Base-by-base conservation (phyloP, 768 basidiomycete species). In the Boletus reticuloceps region DNA sequence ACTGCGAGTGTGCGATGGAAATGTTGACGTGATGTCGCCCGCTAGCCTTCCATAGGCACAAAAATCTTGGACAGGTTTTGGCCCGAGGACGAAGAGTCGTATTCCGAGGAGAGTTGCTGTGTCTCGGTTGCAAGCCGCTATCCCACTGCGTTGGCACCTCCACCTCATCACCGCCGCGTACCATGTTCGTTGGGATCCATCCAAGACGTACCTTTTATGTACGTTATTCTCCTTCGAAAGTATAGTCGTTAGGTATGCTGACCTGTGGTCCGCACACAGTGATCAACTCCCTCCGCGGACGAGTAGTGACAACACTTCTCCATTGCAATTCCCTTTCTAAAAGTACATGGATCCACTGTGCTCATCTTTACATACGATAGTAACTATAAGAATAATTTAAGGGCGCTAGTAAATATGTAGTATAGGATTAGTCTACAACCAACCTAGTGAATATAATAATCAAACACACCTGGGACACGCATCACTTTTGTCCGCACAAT, bases 41-140 rank as follows among this genome's bases (percentile, higher is more conserved):
- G 19, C 34, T 38, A 70, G 68, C 68, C 67, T 17, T 47, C 53
- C 8, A 61, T 72, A 51, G 69, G 69, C 22, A 47, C 60, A 2
- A 72, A 66, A 58, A 70, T 70, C 1, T 29, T 66, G 22, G 70
- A 72, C 29, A 56, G 58, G 2, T 70, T 70, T 57, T 72, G 69
- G 68, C 69, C 69, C 51, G 64, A 69, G 54, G 70, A 69, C 29
- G 69, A 69, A 39, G 46, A 51, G 8, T 36, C 32, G 8, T 53
- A 27, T 32, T 48, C 59, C 55, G 64, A 64, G 62, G 68, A 62
- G 57, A 59, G 54, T 58, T 47, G 43, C 57, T 50, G 12, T 20
- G 32, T 29, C 19, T 43, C 56, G 12, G 56, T 36, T 19, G 38
- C 49, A 36, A 54, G 50, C 34, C 41, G 31, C 20, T 69, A 61